phyloP scores from a whole-genome alignment of 2,329 filamentous ascomycete genomes.

The Epichloe festucae region DNA sequence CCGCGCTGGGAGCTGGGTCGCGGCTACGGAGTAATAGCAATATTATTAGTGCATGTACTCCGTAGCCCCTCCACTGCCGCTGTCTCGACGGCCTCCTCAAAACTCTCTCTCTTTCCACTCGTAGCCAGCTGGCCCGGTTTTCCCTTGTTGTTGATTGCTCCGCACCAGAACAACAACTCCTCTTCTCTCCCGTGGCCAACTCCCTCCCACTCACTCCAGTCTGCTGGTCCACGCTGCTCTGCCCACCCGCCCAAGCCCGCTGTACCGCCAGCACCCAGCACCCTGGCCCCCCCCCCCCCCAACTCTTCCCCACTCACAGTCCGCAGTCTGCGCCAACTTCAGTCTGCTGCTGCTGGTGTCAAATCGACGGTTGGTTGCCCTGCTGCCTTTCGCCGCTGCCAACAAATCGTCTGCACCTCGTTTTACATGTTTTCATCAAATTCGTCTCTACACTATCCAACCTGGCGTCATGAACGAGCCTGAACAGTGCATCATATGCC shows the following conservation, averaged over 20 bases:
- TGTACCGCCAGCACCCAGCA: neutral
- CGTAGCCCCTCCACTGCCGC: neutral
- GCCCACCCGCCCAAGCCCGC: neutral
- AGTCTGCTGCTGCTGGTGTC: too few relatives aligned
- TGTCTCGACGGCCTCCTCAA: neutral
- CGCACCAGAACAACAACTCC: neutral
- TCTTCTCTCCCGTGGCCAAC: neutral
- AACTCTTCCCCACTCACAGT: neutral
- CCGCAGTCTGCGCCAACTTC: neutral
- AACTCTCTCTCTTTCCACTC: constrained; percentile 1
- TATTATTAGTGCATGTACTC: too few relatives aligned
- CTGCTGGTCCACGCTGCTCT: neutral
- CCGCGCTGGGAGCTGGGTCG: neutral
- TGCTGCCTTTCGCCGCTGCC: constrained; percentile 6
- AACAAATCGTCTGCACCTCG: constrained; percentile 6
- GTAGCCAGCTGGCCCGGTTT: neutral
- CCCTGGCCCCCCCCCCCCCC: neutral
- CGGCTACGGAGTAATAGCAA: neutral
- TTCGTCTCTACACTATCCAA: constrained; percentile 21
- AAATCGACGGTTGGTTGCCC: neutral
- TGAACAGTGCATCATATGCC: constrained; percentile 59
- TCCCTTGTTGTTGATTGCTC: neutral
- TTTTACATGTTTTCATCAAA: constrained; percentile 36
- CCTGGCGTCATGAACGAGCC: constrained; percentile 36
- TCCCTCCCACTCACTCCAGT: neutral